Evolutionary conservation across 495 filamentous ascomycete genomes (phyloP).

Genomic region (Penicillium samsonianum): DNA sequence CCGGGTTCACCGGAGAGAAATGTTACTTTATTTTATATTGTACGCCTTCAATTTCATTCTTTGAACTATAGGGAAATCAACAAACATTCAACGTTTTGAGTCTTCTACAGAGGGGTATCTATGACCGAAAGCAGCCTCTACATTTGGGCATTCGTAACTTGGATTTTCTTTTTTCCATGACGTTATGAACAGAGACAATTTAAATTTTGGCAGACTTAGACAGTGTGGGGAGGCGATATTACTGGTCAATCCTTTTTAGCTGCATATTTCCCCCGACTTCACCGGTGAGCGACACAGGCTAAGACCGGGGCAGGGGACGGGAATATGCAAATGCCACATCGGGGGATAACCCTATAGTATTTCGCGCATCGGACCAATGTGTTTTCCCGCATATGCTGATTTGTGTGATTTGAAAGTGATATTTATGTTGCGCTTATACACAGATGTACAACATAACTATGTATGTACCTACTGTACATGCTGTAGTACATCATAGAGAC

Average conservation of each 20-base stretch:
- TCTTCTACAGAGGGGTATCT: not conserved
- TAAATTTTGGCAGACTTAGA: slow-evolving; percentile 16
- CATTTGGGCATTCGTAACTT: slow-evolving; percentile 2
- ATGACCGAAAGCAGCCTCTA: slow-evolving; percentile 16
- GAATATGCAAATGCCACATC: slow-evolving; percentile 5
- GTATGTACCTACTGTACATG: no score
- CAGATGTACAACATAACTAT: not conserved
- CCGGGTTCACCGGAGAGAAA: slow-evolving; percentile 35
- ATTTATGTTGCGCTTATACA: not conserved
- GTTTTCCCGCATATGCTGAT: not conserved
- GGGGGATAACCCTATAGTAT: not conserved
- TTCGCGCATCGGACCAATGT: not conserved
- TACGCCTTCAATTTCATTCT: not conserved
- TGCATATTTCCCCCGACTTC: slow-evolving; percentile 29
- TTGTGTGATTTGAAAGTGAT: not conserved
- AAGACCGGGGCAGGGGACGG: slow-evolving; percentile 18
- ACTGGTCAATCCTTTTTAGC: slow-evolving; percentile 22
- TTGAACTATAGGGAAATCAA: not conserved
- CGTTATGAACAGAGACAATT: slow-evolving; percentile 16
- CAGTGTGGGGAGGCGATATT: slow-evolving; percentile 22
- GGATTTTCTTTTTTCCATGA: slow-evolving; percentile 16
- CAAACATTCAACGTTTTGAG: not conserved
- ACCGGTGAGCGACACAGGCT: slow-evolving; percentile 35
- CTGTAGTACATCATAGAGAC: no score
- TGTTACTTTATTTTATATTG: not conserved